Evolutionary conservation across 768 basidiomycete species (phyloP).

Genomic region (Dictyophora rubrovolvata): DNA sequence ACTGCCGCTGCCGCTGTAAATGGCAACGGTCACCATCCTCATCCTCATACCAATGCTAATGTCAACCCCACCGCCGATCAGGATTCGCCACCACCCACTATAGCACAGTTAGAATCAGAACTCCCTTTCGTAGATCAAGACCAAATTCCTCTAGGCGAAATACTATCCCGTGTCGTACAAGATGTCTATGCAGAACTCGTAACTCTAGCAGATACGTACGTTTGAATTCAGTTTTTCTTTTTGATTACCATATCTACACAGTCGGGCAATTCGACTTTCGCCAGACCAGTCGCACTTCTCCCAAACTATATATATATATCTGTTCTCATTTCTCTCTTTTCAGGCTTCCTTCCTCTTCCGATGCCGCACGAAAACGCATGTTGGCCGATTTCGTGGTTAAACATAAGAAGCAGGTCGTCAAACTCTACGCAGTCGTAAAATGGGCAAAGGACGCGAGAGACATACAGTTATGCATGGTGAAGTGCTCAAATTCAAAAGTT

Average conservation of each 20-base stretch:
- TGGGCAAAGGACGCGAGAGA: constrained; percentile 81
- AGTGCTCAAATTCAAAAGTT: neutral
- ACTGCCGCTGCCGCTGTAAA: too few relatives aligned
- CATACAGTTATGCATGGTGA: constrained; percentile 80
- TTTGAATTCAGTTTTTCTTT: constrained; percentile 3
- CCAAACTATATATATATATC: too few relatives aligned
- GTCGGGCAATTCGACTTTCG: too few relatives aligned
- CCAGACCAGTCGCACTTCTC: too few relatives aligned
- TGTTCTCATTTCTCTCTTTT: too few relatives aligned
- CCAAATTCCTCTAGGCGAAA: constrained; percentile 61
- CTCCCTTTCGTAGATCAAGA: constrained; percentile 65
- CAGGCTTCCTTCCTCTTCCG: constrained; percentile 76
- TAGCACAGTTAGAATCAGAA: constrained; percentile 61
- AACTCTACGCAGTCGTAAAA: constrained; percentile 75
- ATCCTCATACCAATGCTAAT: neutral
- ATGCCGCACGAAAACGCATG: constrained; percentile 65
- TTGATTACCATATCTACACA: too few relatives aligned
- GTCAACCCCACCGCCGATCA: neutral
- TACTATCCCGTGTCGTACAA: constrained; percentile 69
- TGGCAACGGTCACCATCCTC: neutral
- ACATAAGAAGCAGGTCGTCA: constrained; percentile 82
- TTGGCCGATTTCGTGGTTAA: constrained; percentile 87
- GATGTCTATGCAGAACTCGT: constrained; percentile 74
- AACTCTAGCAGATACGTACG: constrained; percentile 81
- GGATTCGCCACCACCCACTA: constrained; percentile 13